A percentile compares a stretch with the other conserved stretches of the same genome.
These are phyloP conservation scores for Dothideomycetes sp. DNA, from an alignment of 2,329 filamentous ascomycete species.

Conservation along the genomic window DNA sequence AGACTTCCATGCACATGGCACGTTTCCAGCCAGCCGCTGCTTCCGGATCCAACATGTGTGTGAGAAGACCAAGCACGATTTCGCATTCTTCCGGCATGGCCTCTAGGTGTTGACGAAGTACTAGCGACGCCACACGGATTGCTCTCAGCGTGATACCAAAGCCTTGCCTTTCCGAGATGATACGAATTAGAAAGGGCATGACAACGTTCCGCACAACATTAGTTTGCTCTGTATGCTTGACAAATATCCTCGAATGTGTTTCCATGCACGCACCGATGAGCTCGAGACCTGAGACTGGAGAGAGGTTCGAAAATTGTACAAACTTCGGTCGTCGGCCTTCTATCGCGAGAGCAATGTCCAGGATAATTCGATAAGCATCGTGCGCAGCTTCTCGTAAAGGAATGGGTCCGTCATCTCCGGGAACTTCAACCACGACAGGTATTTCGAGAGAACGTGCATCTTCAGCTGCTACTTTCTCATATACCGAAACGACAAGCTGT, in stretches of 20 bases:
- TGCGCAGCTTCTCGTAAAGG: conserved; percentile 64
- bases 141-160: conserved; percentile 78
- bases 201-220: conserved; percentile 66
- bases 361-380: conserved; percentile 80
- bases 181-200: conserved; percentile 71
- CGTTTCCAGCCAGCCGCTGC: conserved; percentile 70
- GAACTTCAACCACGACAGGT: conserved; percentile 54
- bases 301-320: conserved; percentile 65
- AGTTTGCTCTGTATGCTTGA: conserved; percentile 67
- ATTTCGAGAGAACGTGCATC: conserved; percentile 52
- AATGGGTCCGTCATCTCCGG: conserved; percentile 52
- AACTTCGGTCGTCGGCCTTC: conserved; percentile 77
- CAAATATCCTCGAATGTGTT: conserved; percentile 73
- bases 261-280: conserved; percentile 83
- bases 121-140: conserved; percentile 69
- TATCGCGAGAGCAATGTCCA: conserved; percentile 79
- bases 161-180: conserved; percentile 63
- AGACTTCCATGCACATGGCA: conserved; percentile 81
- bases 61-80: conserved; percentile 69
- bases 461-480: conserved; percentile 79
- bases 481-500: conserved; percentile 83
- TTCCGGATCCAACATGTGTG: conserved; percentile 81
- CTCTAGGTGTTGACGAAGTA: conserved; percentile 66
- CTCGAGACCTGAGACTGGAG: conserved; percentile 77
- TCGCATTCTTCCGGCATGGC: conserved; percentile 71